phyloP scores from a whole-genome alignment of 2,329 filamentous ascomycete species.

The Macrophomina phaseolina region DNA sequence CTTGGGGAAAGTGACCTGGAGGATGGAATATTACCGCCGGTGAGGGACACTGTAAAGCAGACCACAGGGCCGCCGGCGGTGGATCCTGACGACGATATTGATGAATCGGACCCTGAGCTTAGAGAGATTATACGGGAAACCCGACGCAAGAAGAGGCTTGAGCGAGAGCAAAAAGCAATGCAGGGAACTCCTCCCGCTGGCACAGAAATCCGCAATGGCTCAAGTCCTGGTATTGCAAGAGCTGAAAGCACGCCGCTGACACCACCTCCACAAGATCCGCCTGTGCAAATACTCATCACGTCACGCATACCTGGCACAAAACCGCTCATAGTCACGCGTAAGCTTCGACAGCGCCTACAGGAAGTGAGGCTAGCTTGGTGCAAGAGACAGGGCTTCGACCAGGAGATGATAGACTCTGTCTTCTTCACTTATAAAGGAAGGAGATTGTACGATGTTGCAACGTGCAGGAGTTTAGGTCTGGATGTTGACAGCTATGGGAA shows the following conservation, averaged over 20 bases:
- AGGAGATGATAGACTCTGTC: constrained; percentile 59
- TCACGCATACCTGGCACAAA: constrained; percentile 68
- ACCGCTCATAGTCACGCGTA: constrained; percentile 68
- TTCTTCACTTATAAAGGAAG: constrained; percentile 81
- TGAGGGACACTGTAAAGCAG: not conserved
- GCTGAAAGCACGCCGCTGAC: constrained; percentile 8
- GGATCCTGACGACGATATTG: constrained; percentile 37
- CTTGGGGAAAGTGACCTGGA: constrained; percentile 18
- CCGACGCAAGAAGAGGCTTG: constrained; percentile 15
- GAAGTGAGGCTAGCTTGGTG: constrained; percentile 75
- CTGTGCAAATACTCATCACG: constrained; percentile 70
- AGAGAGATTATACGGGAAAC: constrained; percentile 36
- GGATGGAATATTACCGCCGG: not conserved
- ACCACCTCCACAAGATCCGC: constrained; percentile 49
- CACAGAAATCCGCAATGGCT: not conserved
- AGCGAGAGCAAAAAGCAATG: not conserved
- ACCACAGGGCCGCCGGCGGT: constrained; percentile 4
- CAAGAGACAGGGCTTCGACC: constrained; percentile 61
- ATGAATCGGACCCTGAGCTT: constrained; percentile 38
- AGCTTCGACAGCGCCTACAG: constrained; percentile 70
- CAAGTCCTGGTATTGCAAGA: not conserved
- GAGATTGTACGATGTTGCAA: constrained; percentile 77
- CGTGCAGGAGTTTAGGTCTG: constrained; percentile 70
- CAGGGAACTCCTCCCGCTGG: not conserved
- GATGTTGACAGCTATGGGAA: constrained; percentile 50